Evolutionary conservation across 306 rosid species (phyloP).

Genomic region (Macrotyloma uniflorum): DNA sequence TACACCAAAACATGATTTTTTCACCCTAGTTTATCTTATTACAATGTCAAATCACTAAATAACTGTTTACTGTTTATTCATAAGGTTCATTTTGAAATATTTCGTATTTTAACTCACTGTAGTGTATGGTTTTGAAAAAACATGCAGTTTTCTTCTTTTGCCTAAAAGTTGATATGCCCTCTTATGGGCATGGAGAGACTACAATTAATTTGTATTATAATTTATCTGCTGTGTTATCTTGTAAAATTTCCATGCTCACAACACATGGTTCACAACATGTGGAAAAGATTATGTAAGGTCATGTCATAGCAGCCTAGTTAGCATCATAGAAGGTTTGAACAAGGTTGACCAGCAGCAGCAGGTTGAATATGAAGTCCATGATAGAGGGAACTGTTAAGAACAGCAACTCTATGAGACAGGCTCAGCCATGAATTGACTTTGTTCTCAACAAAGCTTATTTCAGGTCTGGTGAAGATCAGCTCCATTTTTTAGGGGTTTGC

Average conservation of each 20-base stretch:
- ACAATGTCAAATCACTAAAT: constrained; percentile 25
- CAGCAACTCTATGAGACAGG: no score
- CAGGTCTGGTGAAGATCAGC: no score
- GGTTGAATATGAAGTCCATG: no score
- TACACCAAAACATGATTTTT: constrained; percentile 40
- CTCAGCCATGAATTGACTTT: no score
- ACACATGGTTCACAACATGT: not conserved
- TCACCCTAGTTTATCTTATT: constrained; percentile 24
- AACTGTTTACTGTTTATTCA: constrained; percentile 28
- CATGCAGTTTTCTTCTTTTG: not conserved
- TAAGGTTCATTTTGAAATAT: constrained; percentile 5
- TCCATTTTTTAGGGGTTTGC: no score
- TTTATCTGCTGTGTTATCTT: not conserved
- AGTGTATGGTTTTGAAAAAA: constrained; percentile 1
- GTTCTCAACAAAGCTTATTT: no score
- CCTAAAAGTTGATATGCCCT: constrained; percentile 8
- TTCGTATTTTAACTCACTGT: constrained; percentile 1
- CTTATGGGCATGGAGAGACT: not conserved
- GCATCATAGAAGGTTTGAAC: no score
- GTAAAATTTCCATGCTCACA: not conserved
- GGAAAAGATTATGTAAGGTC: not conserved
- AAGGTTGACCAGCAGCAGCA: no score
- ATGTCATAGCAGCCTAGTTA: no score
- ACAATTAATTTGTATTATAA: not conserved
- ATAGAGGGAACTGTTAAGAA: no score